These are phyloP conservation scores for Rhypophila decipiens DNA, from an alignment of 495 filamentous ascomycete genomes.

Conservation along the genomic window DNA sequence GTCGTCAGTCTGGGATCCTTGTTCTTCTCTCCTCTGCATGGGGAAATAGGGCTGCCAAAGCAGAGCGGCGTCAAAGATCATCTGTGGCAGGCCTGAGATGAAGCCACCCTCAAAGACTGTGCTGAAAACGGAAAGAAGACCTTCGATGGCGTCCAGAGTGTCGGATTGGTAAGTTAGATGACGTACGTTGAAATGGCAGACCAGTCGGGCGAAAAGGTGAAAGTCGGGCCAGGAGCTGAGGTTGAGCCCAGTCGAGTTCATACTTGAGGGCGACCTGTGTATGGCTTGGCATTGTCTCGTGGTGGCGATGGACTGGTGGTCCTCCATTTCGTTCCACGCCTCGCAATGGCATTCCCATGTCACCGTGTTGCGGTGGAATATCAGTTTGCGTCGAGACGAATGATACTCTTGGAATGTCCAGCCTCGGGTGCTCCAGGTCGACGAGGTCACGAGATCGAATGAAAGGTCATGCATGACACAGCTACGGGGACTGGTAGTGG, in stretches of 20 bases:
- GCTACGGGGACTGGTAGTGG: not conserved
- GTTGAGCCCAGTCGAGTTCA: not conserved
- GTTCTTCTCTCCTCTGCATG: constrained; percentile 1
- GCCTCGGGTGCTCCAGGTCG: constrained; percentile 9
- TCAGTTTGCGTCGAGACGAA: constrained; percentile 11
- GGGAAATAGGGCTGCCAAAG: constrained; percentile 13
- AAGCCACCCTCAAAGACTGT: constrained; percentile 6
- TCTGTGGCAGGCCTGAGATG: constrained; percentile 12
- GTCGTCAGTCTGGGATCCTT: constrained; percentile 1
- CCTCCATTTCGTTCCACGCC: constrained; percentile 5
- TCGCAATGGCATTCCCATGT: constrained; percentile 15
- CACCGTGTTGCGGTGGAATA: constrained; percentile 17
- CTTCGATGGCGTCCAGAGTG: constrained; percentile 16
- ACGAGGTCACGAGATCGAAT: constrained; percentile 6
- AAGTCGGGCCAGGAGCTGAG: constrained; percentile 13
- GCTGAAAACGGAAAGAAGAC: constrained; percentile 3
- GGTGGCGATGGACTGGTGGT: not conserved
- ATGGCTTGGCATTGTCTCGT: not conserved
- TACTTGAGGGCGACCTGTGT: not conserved
- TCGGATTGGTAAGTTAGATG: constrained; percentile 7
- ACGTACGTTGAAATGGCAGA: constrained; percentile 4
- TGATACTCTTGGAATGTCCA: constrained; percentile 23
- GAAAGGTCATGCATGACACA: constrained; percentile 9
- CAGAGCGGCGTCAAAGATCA: constrained; percentile 10
- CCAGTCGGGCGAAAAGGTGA: constrained; percentile 12